These are phyloP conservation scores for Backusella luteola DNA, from an alignment of 192 early-diverging fungal species.

Conservation along the genomic window DNA sequence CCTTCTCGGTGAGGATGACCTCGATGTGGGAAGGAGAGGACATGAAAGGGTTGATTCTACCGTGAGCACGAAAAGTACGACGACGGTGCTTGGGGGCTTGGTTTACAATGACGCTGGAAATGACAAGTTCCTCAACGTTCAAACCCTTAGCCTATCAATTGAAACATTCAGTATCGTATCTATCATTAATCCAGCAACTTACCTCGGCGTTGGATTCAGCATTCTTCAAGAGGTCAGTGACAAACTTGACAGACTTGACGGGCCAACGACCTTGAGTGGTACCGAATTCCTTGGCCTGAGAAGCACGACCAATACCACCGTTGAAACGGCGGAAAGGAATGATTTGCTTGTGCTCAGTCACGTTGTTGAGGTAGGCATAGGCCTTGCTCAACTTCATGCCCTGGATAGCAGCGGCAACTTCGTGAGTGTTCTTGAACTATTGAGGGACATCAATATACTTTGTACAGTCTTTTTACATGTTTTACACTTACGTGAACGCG, in stretches of 20 bases:
- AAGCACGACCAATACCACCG: conserved; percentile 92
- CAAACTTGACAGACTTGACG: conserved; percentile 89
- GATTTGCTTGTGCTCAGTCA: conserved; percentile 93
- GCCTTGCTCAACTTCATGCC: conserved; percentile 91
- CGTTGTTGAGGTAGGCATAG: conserved; percentile 84
- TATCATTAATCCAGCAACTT: not conserved
- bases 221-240: conserved; percentile 91
- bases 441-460: not conserved
- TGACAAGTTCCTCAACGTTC: conserved; percentile 78
- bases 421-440: conserved; percentile 95
- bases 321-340: conserved; percentile 95
- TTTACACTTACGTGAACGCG: conserved; percentile 61
- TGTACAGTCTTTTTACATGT: not conserved
- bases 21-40: conserved; percentile 92
- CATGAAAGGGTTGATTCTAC: conserved; percentile 91
- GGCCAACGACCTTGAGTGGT: conserved; percentile 92
- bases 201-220: conserved; percentile 94
- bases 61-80: conserved; percentile 96
- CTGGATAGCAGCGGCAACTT: conserved; percentile 87
- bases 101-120: conserved; percentile 96
- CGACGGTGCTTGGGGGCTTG: conserved; percentile 94
- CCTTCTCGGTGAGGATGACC: conserved; percentile 86
- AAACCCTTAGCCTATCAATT: conserved; percentile 75
- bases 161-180: not conserved
- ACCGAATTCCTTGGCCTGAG: conserved; percentile 91